Evolutionary conservation across 176 grass and related monocot species (phyloP), one percentile per base, ranked within the genome.

Genomic region (Pharus latifolius): DNA sequence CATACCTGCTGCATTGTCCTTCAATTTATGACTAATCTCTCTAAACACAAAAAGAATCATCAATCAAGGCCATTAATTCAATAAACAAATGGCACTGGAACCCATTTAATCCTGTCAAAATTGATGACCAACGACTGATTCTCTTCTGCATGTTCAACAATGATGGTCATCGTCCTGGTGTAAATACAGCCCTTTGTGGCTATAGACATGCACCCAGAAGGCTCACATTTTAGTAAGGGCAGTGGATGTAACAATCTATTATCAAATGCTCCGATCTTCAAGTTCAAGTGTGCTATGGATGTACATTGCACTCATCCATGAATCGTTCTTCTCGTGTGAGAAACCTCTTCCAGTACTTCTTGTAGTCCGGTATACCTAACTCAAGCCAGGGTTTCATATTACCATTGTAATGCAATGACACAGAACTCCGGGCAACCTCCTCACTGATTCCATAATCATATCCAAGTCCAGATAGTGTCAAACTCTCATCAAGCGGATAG

Each of bases 331-430:
- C 84, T 70, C 52, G 79, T 14, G 70, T 72, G 12, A 96, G 76
- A 69, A 82, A 92, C 59, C 71, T 89, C 81, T 65, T 92, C 92
- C 92, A 92, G 69, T 92, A 86, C 25, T 73, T 80, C 65, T 86
- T 92, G 68, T 92, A 96, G 53, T 69, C 63, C 0, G 80, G 82
- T 79, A 96, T 87, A 65, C 88, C 92, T 83, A 96, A 66, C 47
- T 96, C 92, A 72, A 96, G 82, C 92, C 88, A 96, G 56, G 92
- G 92, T 79, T 96, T 96, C 92, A 96, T 96, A 55, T 96, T 87
- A 17, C 92, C 92, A 56, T 92, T 96, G 65, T 92, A 92, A 73
- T 92, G 92, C 75, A 96, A 78, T 46, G 69, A 71, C 55, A 72
- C 63, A 62, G 83, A 68, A 50, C 47, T 84, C 44, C 31, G 62